These are phyloP conservation scores for Fusarium sambucinum DNA, from an alignment of 2,329 filamentous ascomycete species.

Conservation along the genomic window DNA sequence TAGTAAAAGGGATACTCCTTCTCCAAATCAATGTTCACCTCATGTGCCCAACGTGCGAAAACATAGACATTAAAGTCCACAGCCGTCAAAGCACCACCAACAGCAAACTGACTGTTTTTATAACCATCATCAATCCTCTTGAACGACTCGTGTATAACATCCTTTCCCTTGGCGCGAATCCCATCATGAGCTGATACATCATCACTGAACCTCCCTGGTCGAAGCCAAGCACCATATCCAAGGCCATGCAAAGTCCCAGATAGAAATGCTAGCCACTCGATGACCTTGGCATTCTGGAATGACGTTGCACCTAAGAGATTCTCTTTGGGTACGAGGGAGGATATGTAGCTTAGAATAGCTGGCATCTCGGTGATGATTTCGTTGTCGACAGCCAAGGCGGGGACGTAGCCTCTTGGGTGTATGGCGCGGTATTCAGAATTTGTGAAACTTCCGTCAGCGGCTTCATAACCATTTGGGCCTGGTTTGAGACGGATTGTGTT, in stretches of 20 bases:
- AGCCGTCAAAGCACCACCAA: slow-evolving; percentile 26
- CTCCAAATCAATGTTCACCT: slow-evolving; percentile 20
- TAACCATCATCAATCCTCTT: slow-evolving; percentile 14
- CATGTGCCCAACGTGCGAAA: slow-evolving; percentile 37
- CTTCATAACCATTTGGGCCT: slow-evolving; percentile 34
- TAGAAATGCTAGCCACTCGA: slow-evolving; percentile 53
- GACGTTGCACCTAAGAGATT: slow-evolving; percentile 39
- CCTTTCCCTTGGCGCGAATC: slow-evolving; percentile 15
- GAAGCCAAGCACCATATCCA: slow-evolving; percentile 45
- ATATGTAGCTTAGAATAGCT: slow-evolving; percentile 51
- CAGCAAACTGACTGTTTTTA: not conserved
- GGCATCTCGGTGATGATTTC: slow-evolving; percentile 52
- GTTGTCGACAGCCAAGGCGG: slow-evolving; percentile 48
- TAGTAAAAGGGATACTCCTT: slow-evolving; percentile 12
- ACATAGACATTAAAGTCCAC: slow-evolving; percentile 42
- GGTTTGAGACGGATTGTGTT: slow-evolving; percentile 34
- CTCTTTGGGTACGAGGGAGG: slow-evolving; percentile 37
- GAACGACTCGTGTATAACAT: not conserved
- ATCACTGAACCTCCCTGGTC: slow-evolving; percentile 48
- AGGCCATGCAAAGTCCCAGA: slow-evolving; percentile 50
- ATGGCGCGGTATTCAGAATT: slow-evolving; percentile 48
- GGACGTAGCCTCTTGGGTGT: slow-evolving; percentile 51
- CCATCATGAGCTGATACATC: slow-evolving; percentile 11
- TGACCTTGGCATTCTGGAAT: slow-evolving; percentile 43
- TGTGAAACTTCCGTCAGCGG: slow-evolving; percentile 51